Base-by-base conservation (phyloP, 1,284 basidiomycete species). In the Boletellus sp. region DNA sequence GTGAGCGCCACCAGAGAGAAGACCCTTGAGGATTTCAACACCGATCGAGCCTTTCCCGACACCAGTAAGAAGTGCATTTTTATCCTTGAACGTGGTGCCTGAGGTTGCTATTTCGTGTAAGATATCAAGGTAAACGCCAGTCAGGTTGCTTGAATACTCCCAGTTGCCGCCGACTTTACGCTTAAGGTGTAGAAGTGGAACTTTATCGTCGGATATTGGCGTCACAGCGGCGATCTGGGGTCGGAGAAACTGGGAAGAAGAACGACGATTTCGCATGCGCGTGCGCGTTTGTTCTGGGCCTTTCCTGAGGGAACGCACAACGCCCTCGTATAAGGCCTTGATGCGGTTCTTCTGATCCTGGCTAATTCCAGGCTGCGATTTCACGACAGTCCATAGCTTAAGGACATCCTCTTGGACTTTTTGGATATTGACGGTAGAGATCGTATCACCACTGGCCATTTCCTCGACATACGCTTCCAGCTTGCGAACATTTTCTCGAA, bases 1-100 rank as follows among this genome's bases (percentile, higher is more conserved):
- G 57, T 92, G 92, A 25, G 94, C 93, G 49, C 95, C 96, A 50
- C 95, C 96, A 33, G 94, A 91, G 23, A 99, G 80, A 13, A 99
- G 79, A 54, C 95, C 95, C 70, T 97, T 98, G 58, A 99, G 78
- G 55, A 98, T 91, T 70, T 99, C 96, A 48, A 96, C 88, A 56
- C 95, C 95, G 61, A 99, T 99, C 4, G 93, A 96, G 20, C 92
- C 95, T 66, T 93, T 94, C 48, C 95, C 95, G 46, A 98, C 96
- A 69, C 96, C 95, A 36, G 95, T 99, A 37, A 98, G 80, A 27
- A 99, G 80, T 1, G 95, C 95, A 60, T 98, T 97, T 79, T 98
- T 98, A 74, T 95, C 94, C 71, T 95, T 88, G 80, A 97, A 99
- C 1, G 94, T 94, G 14, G 94, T 96, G 36, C 95, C 95, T 8